Base-by-base conservation (phyloP, 345 rosid species). In the Rhizophora mangle region DNA sequence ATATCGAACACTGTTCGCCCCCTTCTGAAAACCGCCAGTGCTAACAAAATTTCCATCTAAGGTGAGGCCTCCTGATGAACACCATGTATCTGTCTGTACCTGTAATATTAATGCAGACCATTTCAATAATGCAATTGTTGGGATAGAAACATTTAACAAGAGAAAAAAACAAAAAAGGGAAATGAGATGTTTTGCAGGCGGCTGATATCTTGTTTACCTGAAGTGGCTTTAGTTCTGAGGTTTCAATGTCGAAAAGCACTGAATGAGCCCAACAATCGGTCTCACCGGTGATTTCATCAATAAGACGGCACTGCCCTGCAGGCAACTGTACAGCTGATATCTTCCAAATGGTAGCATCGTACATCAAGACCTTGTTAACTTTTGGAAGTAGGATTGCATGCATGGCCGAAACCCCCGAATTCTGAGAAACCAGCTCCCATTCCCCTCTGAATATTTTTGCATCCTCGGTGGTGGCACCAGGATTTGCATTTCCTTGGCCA, bases 51-150 rank as follows among this genome's bases (percentile, higher is more conserved):
- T 82, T 4, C 99, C 97, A 22, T 92, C 85, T 5, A 74, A 3
- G 0, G 83, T 79, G 9, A 95, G 81, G 32, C 96, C 97, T 63
- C 99, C 99, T 0, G 97, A 95, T 18, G 99, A 95, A 64, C 99
- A 95, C 99, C 99, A 95, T 16, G 99, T 91, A 67, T 95, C 99
- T 1, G 89, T 86, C 20, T 71, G 9, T 16, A 89, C 81, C 97
- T 89, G 74, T 64, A 3, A 67, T 39, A 8, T 24, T 2, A 16
- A 22, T n/a, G 10, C 11, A 39, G 11, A 32, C 2, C 8, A 55
- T 55, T 55, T 55, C 27, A 26, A 55, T 22, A 22, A 43, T 43
- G 49, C 5, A 43, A 43, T 43, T 55, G 10, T 20, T 22, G 16
- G 59, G 59, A 22, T 29, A 22, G 30, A 22, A 9, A 5, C 5